Evolutionary conservation across 2,329 filamentous ascomycete species (phyloP), one percentile per base, ranked within the genome.

Genomic region (Pseudohalonectria lignicola): DNA sequence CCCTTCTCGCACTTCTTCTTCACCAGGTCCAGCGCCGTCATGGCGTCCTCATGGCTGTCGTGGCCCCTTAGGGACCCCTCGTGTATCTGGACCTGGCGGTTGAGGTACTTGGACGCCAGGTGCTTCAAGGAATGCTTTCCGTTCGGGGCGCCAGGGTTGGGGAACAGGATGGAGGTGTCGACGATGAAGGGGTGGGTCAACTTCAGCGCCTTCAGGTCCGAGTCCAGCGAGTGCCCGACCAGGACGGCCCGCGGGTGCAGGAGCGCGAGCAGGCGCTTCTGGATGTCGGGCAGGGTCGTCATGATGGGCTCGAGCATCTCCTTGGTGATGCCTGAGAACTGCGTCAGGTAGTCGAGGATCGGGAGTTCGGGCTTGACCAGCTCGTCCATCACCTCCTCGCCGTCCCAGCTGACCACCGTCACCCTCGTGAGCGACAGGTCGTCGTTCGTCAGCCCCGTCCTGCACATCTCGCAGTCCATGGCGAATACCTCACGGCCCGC

Each of bases 381-480:
- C 61, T 94, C 84, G 55, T 98, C 92, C 37, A 96, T 62, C 13
- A 94, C 68, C 9, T 84, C 73, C 25, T 77, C 74, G 35, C 88
- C 88, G 48, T 87, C 76, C 90, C 92, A 98, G 43, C 78, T 67
- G 7, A 98, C 66, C 29, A 96, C 59, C 54, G 87, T 95, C 54
- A 96, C 82, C 40, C 92, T 79, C 2, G 92, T 93, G 31, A 98
- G 76, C 26, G 88, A 86, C 45, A 82, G 86, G 46, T 85, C 75
- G 11, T 38, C n/a, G 21, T 38, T 38, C 34, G 78, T 78, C 43
- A 82, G 77, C 42, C 80, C 83, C 3, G 87, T 93, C 62, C 86
- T 79, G 56, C 88, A 94, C 92, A 98, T 98, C 60, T 98, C 92
- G 60, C 92, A 98, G 56, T 98, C 92, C 39, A 98, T 67, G 2